Evolutionary conservation across 2,329 filamentous ascomycete species (phyloP), one percentile per base, ranked within the genome.

Genomic region (Chalaropsis ovoidea): DNA sequence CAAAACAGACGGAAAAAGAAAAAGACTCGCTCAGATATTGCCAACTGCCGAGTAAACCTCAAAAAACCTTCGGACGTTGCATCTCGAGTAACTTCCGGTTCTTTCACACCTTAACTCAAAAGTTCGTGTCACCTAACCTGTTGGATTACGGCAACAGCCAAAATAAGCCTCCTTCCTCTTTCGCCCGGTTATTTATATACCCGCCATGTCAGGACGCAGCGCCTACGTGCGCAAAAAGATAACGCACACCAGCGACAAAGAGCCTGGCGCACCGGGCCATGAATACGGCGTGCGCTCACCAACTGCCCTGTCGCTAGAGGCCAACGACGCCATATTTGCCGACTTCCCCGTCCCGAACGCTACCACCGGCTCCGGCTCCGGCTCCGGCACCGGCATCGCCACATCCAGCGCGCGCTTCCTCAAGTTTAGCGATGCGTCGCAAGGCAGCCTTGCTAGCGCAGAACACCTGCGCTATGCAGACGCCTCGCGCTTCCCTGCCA

Each of bases 181-280:
- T 41, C 15, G n/a, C 19, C 1, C 41, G 24, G 31, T 22, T 11
- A 42, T n/a, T 42, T 62, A 41, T 31, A 41, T 19, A 17, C 42
- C 56, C 67, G 73, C 65, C 68, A 84, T 84, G 82, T 84, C 82
- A 6, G 81, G 81, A 67, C 76, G 82, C 65, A 83, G 81, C 72
- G 82, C 81, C 41, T 77, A 81, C 69, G 81, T 82, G 71, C 80
- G 82, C 70, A 83, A 83, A 72, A 83, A 82, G 75, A 82, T 81
- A 69, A 81, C 78, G 0, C 79, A 83, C 66, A 75, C 77, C 64
- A 69, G 72, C 2, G 73, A 70, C 43, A 75, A 76, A 19, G 52
- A 15, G 6, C 11, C 52, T 8, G 31, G 27, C 24, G 17, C 11
- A 72, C 72, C 41, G 67, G 63, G 8, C 64, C 68, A 2, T 7